Evolutionary conservation across 2,329 filamentous ascomycete species (phyloP).

Genomic region (Cadophora gregata): DNA sequence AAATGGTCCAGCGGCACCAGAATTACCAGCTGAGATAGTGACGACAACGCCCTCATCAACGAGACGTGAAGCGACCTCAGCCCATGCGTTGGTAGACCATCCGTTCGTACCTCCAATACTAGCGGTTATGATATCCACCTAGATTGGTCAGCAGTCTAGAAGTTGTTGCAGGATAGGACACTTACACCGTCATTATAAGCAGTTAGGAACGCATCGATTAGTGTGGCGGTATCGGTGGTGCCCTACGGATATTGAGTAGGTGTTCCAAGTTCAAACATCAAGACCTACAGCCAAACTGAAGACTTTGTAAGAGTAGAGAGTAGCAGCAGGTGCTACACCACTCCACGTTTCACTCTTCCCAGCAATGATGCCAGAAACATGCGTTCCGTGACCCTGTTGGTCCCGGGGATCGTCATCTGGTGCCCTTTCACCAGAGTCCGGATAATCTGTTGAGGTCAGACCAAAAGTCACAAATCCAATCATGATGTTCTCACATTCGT

Average conservation of each 20-base stretch:
- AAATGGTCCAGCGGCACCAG: conserved; percentile 6
- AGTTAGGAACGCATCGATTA: conserved; percentile 8
- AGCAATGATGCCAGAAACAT: conserved; percentile 28
- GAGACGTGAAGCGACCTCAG: conserved; percentile 16
- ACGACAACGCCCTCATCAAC: conserved; percentile 17
- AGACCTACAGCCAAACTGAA: conserved; percentile 4
- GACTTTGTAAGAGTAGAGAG: conserved; percentile 15
- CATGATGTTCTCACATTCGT: conserved; percentile 41
- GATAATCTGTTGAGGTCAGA: conserved; percentile 2
- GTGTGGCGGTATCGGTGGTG: not conserved
- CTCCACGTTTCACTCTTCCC: conserved; percentile 7
- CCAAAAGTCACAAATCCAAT: not conserved
- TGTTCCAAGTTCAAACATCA: no score
- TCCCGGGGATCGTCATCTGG: conserved; percentile 25
- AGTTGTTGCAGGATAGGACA: not conserved
- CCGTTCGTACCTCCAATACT: conserved; percentile 7
- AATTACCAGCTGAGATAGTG: conserved; percentile 12
- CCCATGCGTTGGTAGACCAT: conserved; percentile 13
- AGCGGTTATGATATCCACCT: conserved; percentile 15
- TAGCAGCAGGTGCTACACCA: conserved; percentile 9
- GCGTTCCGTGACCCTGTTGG: conserved; percentile 28
- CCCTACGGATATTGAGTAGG: not conserved
- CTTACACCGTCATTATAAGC: conserved; percentile 13
- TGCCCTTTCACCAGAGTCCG: not conserved
- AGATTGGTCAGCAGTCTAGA: not conserved